These are phyloP conservation scores for Metroxylon sagu DNA, from an alignment of 176 grass and related monocot species.

Conservation along the genomic window DNA sequence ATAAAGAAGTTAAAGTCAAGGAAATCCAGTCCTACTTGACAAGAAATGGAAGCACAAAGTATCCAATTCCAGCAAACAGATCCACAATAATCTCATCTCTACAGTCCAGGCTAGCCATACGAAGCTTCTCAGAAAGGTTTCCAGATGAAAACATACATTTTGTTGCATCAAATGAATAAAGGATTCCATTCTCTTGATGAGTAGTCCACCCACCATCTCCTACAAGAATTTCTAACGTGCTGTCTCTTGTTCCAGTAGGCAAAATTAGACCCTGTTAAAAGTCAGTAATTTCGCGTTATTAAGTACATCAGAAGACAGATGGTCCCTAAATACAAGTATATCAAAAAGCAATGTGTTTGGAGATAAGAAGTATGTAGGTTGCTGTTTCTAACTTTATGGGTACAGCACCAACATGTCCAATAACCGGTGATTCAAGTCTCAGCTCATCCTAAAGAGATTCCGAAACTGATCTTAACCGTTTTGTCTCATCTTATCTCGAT, in stretches of 20 bases:
- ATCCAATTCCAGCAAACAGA: conserved; percentile 95
- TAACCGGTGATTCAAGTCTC: no score
- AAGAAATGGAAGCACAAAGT: conserved; percentile 90
- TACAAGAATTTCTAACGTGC: conserved; percentile 70
- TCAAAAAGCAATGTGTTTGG: no score
- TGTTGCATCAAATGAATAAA: conserved; percentile 85
- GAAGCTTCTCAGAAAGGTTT: conserved; percentile 87
- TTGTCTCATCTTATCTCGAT: no score
- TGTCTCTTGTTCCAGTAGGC: conserved; percentile 88
- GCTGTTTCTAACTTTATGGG: no score
- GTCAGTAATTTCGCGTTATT: no score
- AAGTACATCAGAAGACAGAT: no score
- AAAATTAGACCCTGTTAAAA: conserved; percentile 63
- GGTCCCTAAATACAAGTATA: no score
- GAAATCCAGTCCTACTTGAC: conserved; percentile 56
- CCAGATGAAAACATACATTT: conserved; percentile 98
- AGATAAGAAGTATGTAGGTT: no score
- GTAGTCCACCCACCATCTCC: conserved; percentile 71
- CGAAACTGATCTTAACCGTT: no score
- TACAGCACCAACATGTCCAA: no score
- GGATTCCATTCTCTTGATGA: conserved; percentile 76
- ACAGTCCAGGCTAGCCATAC: conserved; percentile 70
- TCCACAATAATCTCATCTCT: conserved; percentile 73
- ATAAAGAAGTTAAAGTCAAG: conserved; percentile 1
- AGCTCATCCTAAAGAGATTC: no score